Conservation (phyloP, 2,329 filamentous ascomycete genomes). For the Venturiaceae sp. region DNA sequence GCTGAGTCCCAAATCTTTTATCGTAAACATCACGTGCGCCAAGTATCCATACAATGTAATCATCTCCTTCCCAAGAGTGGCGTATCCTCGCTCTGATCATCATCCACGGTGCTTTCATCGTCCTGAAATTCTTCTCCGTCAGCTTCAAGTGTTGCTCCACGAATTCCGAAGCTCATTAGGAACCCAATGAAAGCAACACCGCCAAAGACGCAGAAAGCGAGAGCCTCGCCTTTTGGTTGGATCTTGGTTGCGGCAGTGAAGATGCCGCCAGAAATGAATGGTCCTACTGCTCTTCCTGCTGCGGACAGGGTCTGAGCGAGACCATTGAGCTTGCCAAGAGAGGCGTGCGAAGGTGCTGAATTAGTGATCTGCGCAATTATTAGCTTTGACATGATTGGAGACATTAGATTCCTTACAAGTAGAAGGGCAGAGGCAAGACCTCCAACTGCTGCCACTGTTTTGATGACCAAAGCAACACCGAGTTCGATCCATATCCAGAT, state of each 20-base stretch:
- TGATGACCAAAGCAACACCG: constrained; percentile 71
- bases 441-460: constrained; percentile 83
- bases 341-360: constrained; percentile 74
- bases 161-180: constrained; percentile 67
- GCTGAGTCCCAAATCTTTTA: not conserved
- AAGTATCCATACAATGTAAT: not conserved
- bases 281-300: constrained; percentile 77
- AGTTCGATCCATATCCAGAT: constrained; percentile 71
- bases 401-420: constrained; percentile 48
- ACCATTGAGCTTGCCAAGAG: constrained; percentile 83
- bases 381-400: not conserved
- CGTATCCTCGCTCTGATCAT: not conserved
- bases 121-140: constrained; percentile 35
- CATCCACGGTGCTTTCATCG: not conserved
- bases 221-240: constrained; percentile 67
- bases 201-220: constrained; percentile 83
- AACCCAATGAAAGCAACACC: constrained; percentile 75
- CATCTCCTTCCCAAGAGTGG: not conserved
- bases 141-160: constrained; percentile 49
- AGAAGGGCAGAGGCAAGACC: constrained; percentile 83
- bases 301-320: constrained; percentile 90
- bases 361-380: constrained; percentile 66
- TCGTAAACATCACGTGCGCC: not conserved
- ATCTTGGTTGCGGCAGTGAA: constrained; percentile 72
- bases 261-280: constrained; percentile 76